phyloP scores from a whole-genome alignment of 1,284 basidiomycete genomes.

The Apiotrichum domesticum region DNA sequence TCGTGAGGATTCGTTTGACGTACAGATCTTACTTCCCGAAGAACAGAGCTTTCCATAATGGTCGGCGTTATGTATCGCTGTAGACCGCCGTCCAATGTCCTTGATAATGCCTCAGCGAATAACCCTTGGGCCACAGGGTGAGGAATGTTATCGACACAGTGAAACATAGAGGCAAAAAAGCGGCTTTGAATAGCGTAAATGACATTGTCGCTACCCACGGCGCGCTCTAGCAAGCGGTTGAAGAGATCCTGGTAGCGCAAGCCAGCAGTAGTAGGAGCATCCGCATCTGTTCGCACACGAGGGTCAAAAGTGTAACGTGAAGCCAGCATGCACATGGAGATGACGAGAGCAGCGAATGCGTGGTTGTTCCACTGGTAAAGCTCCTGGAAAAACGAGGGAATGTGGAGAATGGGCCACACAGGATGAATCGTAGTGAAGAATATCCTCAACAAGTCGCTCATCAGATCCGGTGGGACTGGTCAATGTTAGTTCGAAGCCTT shows the following conservation, averaged over 20 bases:
- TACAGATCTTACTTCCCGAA: constrained; percentile 11
- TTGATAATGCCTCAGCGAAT: constrained; percentile 10
- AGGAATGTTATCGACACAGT: constrained; percentile 19
- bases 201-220: constrained; percentile 13
- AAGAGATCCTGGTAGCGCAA: constrained; percentile 13
- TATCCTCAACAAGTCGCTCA: constrained; percentile 10
- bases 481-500: no score
- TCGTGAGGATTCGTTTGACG: neutral
- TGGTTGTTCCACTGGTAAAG: constrained; percentile 9
- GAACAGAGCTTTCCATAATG: neutral
- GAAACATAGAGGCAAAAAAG: constrained; percentile 17
- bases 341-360: constrained; percentile 10
- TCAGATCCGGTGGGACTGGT: constrained; percentile 7
- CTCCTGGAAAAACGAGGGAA: constrained; percentile 13
- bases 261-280: constrained; percentile 14
- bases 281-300: constrained; percentile 4
- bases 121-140: constrained; percentile 16
- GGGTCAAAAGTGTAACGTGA: constrained; percentile 10
- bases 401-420: constrained; percentile 18
- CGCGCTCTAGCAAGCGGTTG: constrained; percentile 14
- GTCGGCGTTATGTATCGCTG: constrained; percentile 6
- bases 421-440: constrained; percentile 18
- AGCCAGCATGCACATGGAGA: constrained; percentile 16
- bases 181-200: constrained; percentile 17
- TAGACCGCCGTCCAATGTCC: constrained; percentile 12